Conservation (phyloP, 805 yeast genomes). For the Monosporozyma unispora region DNA sequence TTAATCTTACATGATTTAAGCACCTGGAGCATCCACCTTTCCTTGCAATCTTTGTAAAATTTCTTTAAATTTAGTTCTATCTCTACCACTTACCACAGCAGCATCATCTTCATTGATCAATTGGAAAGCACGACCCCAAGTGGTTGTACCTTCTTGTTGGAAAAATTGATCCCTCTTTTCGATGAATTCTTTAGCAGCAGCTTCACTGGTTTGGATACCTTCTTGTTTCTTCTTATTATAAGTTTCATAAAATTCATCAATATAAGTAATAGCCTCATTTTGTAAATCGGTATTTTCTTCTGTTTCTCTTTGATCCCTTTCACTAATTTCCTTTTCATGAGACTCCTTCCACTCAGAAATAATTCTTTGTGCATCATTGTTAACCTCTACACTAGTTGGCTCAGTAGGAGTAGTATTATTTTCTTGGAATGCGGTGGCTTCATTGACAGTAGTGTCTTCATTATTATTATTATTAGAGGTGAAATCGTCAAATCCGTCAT, state of each 20-base stretch:
- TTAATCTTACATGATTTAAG: constrained; percentile 30
- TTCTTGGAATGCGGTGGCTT: constrained; percentile 9
- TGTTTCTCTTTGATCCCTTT: constrained; percentile 65
- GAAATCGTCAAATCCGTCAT: constrained; percentile 33
- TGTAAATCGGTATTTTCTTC: constrained; percentile 58
- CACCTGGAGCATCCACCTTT: constrained; percentile 68
- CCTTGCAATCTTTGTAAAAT: constrained; percentile 57
- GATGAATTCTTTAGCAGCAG: constrained; percentile 63
- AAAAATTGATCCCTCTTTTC: constrained; percentile 70
- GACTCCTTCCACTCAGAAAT: constrained; percentile 70
- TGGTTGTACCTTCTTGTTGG: constrained; percentile 54
- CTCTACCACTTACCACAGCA: constrained; percentile 40
- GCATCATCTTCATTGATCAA: constrained; percentile 39
- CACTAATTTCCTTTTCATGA: constrained; percentile 65
- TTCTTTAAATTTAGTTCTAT: constrained; percentile 62
- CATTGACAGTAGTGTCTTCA: constrained; percentile 15
- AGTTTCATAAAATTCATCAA: constrained; percentile 87
- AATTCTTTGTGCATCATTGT: constrained; percentile 34
- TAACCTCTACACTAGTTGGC: constrained; percentile 30
- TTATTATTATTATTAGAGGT: constrained; percentile 4
- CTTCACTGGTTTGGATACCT: constrained; percentile 50
- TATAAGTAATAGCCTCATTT: constrained; percentile 67
- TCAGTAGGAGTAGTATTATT: not conserved
- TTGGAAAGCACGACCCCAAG: constrained; percentile 67
- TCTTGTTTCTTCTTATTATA: constrained; percentile 78